These are phyloP conservation scores for Acacia acuminata DNA, from an alignment of 306 rosid genomes.

Conservation along the genomic window DNA sequence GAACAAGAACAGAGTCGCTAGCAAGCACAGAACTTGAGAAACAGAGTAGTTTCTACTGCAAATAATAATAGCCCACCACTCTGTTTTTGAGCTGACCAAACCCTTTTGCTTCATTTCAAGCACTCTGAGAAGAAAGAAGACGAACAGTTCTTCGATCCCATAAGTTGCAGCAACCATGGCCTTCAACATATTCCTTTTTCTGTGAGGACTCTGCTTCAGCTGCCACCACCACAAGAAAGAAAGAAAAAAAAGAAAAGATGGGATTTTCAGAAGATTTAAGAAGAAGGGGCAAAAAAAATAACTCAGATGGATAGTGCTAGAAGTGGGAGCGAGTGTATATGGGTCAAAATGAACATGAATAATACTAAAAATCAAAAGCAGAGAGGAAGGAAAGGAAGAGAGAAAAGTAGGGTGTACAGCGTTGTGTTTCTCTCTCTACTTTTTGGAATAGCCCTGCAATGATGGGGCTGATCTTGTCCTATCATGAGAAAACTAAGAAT, in stretches of 20 bases:
- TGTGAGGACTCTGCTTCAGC: constrained; percentile 23
- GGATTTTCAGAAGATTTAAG: neutral
- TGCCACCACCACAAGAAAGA: constrained; percentile 8
- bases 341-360: constrained; percentile 28
- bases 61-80: constrained; percentile 18
- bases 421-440: neutral
- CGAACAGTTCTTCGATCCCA: constrained; percentile 29
- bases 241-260: neutral
- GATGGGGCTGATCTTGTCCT: constrained; percentile 28
- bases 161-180: constrained; percentile 20
- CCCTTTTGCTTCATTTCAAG: constrained; percentile 26
- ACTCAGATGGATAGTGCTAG: neutral
- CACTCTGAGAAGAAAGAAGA: constrained; percentile 22
- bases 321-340: neutral
- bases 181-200: constrained; percentile 38
- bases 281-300: neutral
- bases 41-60: constrained; percentile 26
- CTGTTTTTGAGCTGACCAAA: constrained; percentile 15
- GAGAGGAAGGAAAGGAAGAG: neutral
- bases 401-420: constrained; percentile 6
- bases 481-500: constrained; percentile 17
- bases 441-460: constrained; percentile 11
- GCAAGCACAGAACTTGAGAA: constrained; percentile 38
- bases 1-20: constrained; percentile 27
- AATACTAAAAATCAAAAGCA: neutral